Percentiles rank a stretch among this genome's conserved stretches.
Conservation (phyloP, 805 yeast species). For the Priceomyces haplophilus region DNA sequence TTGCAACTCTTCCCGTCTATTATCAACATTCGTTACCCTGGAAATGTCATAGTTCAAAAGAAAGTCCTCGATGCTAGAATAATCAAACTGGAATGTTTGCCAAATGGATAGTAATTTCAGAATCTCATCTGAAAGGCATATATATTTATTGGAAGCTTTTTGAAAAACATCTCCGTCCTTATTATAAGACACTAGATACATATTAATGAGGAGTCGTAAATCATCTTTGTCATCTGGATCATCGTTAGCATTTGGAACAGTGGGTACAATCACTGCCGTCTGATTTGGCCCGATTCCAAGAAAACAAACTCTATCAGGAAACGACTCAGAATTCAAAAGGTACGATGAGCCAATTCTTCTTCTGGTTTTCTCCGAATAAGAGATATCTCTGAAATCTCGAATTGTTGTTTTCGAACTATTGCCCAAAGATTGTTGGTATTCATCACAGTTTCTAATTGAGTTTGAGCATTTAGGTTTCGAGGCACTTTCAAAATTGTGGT, state of each 20-base stretch:
- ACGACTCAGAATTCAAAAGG: conserved; percentile 25
- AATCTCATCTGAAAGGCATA: conserved; percentile 1
- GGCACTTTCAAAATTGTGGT: conserved; percentile 12
- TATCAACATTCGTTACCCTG: conserved; percentile 1
- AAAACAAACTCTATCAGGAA: conserved; percentile 28
- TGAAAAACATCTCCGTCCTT: too few species aligned
- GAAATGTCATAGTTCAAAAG: conserved; percentile 5
- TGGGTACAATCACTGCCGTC: conserved; percentile 23
- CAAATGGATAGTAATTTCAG: background rate
- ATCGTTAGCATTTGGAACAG: conserved; percentile 7
- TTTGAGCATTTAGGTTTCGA: background rate
- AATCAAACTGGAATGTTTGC: background rate
- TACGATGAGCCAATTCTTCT: conserved; percentile 31
- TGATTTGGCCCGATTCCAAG: conserved; percentile 22
- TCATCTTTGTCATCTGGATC: conserved; percentile 2
- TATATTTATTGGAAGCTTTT: background rate
- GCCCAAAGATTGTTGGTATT: background rate
- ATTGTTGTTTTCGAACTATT: conserved; percentile 1
- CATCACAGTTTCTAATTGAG: background rate
- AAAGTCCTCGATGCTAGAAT: background rate
- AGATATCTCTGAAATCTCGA: conserved; percentile 8
- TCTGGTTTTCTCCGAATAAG: conserved; percentile 28
- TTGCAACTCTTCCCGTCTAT: background rate
- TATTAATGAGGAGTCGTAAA: background rate
- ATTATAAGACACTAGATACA: background rate